Evolutionary conservation across 176 grass and related monocot species (phyloP), one percentile per base, ranked within the genome.

Genomic region (Miscanthus lutarioriparius): DNA sequence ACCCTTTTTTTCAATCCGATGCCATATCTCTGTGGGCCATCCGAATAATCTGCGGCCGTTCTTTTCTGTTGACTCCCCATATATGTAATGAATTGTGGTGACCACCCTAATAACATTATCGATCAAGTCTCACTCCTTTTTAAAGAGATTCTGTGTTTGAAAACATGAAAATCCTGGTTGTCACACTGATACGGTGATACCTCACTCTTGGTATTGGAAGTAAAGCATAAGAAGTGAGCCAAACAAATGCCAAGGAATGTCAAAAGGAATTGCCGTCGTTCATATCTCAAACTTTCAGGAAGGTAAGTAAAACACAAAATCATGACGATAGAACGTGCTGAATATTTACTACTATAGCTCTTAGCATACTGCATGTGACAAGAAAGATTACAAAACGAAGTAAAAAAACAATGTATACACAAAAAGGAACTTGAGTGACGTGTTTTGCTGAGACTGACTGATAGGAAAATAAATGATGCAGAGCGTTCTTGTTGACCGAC

Each of bases 1-100:
- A n/a, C n/a, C n/a, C n/a, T n/a, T n/a, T n/a, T 36, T 4, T 36
- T 4, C 5, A 36, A 7, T 38, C 8, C 7, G 7, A 75, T 59
- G 20, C 38, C 76, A 32, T 85, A 85, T 75, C 76, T 69, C 54
- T 1, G 27, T 61, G 87, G 76, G n/a, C 77, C 82, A 85, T 75
- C 38, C 28, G 22, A 45, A 75, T 80, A 38, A 89, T 85, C 44
- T 66, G 32, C 32, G 32, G 32, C 32, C 32, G 16, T 71, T 64
- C 38, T 26, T 81, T 81, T 77, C 37, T 19, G 37, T 70, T 71
- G 49, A 79, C 56, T 78, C 86, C 33, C 26, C 44, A 43, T 43
- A 43, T 40, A 8, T 40, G 75, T 84, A 28, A 44, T 43, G 65
- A 37, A 72, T 36, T 54, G 43, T 56, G 28, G 19, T 83, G 11